A percentile compares a stretch with the other conserved stretches of the same genome.
Conservation (phyloP, 2,329 filamentous ascomycete species). For the Cercospora zeina region DNA sequence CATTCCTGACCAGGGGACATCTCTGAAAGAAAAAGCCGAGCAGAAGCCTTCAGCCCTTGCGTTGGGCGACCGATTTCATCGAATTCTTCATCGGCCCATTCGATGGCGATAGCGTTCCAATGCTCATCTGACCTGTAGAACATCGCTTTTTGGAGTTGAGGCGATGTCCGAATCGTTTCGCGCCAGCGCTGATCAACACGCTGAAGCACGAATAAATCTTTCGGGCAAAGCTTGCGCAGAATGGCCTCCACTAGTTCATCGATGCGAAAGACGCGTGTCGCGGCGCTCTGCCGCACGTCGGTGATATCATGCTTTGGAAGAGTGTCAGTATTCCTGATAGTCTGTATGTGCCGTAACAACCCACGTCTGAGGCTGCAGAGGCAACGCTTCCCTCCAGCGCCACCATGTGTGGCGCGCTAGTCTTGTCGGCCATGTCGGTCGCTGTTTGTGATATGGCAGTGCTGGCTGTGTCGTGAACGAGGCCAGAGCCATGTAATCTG, state of each 20-base stretch:
- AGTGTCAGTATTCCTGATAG: not conserved
- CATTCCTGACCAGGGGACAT: not conserved
- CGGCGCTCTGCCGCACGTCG: not conserved
- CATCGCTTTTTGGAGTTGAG: not conserved
- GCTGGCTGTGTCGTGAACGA: not conserved
- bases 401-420: not conserved
- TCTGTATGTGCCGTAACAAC: not conserved
- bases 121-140: constrained; percentile 7
- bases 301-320: not conserved
- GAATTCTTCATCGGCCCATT: not conserved
- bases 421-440: not conserved
- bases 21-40: not conserved
- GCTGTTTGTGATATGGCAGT: too few species aligned
- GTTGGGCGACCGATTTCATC: not conserved
- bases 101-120: not conserved
- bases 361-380: not conserved
- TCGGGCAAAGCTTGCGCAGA: not conserved
- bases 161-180: not conserved
- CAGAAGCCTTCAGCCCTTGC: not conserved
- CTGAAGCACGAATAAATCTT: not conserved
- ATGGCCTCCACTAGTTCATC: constrained; percentile 7
- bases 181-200: not conserved
- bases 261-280: not conserved
- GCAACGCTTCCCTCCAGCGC: not conserved
- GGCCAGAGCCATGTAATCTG: not conserved